These are phyloP conservation scores for Ceratocystis diversiconidia DNA, from an alignment of 2,329 filamentous ascomycete genomes.

Conservation along the genomic window DNA sequence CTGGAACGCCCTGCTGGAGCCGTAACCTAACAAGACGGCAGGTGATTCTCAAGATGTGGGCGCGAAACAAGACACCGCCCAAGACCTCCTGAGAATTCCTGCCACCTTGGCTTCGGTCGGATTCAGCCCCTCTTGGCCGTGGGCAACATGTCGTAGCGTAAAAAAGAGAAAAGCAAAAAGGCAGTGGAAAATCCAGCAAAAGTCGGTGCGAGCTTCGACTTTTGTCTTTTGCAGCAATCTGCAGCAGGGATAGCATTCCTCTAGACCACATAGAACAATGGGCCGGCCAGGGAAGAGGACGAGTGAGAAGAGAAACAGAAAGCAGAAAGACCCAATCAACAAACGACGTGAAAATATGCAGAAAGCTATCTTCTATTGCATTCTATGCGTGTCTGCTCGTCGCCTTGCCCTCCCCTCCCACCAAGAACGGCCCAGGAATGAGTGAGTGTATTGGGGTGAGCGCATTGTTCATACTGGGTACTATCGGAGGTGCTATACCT, in stretches of 20 bases:
- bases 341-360: not conserved
- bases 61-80: not conserved
- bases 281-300: not conserved
- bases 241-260: constrained; percentile 3
- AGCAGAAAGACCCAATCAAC: not conserved
- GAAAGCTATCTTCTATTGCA: not conserved
- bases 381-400: not conserved
- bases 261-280: not conserved
- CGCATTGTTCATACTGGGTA: not conserved
- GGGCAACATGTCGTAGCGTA: not conserved
- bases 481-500: not conserved
- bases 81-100: not conserved
- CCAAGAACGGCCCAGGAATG: not conserved
- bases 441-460: not conserved
- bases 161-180: not conserved
- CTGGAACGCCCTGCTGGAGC: not conserved
- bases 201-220: not conserved
- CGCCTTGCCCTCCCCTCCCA: not conserved
- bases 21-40: no score
- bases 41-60: not conserved
- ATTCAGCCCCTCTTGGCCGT: not conserved
- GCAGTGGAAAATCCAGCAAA: not conserved
- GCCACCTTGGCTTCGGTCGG: not conserved
- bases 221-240: not conserved
- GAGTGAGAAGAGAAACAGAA: not conserved